A percentile compares a stretch with the other conserved stretches of the same genome.
These are phyloP conservation scores for Corylus americana DNA, from an alignment of 306 rosid species.

Conservation along the genomic window DNA sequence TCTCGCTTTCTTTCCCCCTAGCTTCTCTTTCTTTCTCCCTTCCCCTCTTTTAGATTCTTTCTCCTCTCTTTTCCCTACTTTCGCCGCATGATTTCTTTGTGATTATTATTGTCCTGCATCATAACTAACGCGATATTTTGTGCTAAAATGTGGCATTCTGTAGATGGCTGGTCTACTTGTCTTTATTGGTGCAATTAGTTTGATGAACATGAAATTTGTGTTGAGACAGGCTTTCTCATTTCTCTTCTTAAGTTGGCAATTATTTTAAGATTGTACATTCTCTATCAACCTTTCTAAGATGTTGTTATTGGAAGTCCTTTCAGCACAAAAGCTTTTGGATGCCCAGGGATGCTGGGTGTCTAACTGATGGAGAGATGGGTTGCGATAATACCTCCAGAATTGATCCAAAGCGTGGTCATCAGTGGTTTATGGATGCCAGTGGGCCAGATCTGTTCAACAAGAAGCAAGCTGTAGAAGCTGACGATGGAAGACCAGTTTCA, in stretches of 20 bases:
- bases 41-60: no score
- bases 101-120: no score
- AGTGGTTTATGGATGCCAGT: slow-evolving; percentile 72
- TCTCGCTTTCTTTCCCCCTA: no score
- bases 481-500: slow-evolving; percentile 55
- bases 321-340: slow-evolving; percentile 87
- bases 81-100: no score
- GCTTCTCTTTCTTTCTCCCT: no score
- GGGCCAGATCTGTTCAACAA: slow-evolving; percentile 60
- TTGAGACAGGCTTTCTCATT: neutral
- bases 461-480: slow-evolving; percentile 80
- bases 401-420: slow-evolving; percentile 80
- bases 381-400: slow-evolving; percentile 74
- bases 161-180: neutral
- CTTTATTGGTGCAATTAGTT: slow-evolving; percentile 5
- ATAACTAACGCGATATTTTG: neutral
- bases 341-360: slow-evolving; percentile 65
- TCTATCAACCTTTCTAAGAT: slow-evolving; percentile 23
- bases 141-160: neutral
- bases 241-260: slow-evolving; percentile 8
- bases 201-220: slow-evolving; percentile 2
- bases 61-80: no score
- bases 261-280: slow-evolving; percentile 15
- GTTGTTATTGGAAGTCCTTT: slow-evolving; percentile 57
- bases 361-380: slow-evolving; percentile 77